Evolutionary conservation across 2,329 filamentous ascomycete genomes (phyloP), one percentile per base, ranked within the genome.

Genomic region (Leptographium procerum): DNA sequence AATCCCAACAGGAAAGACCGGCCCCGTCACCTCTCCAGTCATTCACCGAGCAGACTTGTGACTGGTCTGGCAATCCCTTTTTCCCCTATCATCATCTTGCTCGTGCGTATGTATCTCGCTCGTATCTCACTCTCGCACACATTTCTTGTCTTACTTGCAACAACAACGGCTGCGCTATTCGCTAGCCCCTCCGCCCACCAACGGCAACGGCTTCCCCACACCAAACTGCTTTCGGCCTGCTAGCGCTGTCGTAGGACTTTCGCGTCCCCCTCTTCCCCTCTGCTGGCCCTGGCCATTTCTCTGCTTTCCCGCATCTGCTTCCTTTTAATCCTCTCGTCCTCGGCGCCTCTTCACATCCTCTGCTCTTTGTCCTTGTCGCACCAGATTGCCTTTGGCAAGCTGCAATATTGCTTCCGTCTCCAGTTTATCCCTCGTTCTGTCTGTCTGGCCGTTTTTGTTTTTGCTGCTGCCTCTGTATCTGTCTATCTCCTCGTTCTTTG

Each of bases 201-300:
- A 47, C 57, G 56, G 58, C 57, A 45, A n/a, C n/a, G n/a, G 59
- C 52, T 59, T 61, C 60, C 57, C 60, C 60, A 61, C 61, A 61
- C 60, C 52, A 60, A 29, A 43, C 57, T 47, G 48, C 33, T 57
- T 61, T 53, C 14, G 55, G 33, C 57, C n/a, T 19, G 26, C 19
- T 55, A 47, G 53, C 50, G 34, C 22, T n/a, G 43, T 58, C 34
- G 55, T 55, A 55, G 52, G 57, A 55, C 57, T 55, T 58, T 24
- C 26, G 24, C 22, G 8, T 4, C 13, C 52, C 50, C 47, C 52
- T 55, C 59, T 54, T 43, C 45, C 31, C 58, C 31, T 52, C 45
- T 45, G 9, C 40, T 28, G 43, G 14, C 28, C 43, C 52, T 54
- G 57, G 52, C 28, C 40, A 29, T 36, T 52, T 55, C 36, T 55